A percentile compares a stretch with the other conserved stretches of the same genome.
Evolutionary conservation across 768 basidiomycete species (phyloP).

Genomic region (Leccinum truebloodii): DNA sequence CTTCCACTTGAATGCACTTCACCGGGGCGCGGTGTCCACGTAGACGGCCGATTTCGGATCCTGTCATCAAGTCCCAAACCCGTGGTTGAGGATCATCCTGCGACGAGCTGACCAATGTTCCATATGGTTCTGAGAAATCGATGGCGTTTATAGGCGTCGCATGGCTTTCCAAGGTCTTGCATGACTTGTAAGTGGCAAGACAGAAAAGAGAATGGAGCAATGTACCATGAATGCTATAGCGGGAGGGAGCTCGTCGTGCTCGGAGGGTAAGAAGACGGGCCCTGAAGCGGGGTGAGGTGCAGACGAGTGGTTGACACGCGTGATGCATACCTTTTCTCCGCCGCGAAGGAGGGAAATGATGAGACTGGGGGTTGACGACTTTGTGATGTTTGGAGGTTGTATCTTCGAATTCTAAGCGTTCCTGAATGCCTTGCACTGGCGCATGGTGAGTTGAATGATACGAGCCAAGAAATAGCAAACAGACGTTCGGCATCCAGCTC

Average conservation of each 20-base stretch:
- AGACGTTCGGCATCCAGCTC: constrained; percentile 95
- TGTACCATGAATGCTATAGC: constrained; percentile 96
- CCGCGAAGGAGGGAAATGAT: constrained; percentile 30
- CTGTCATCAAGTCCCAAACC: constrained; percentile 93
- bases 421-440: constrained; percentile 86
- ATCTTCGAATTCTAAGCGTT: constrained; percentile 76
- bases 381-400: constrained; percentile 34
- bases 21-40: constrained; percentile 80
- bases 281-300: constrained; percentile 44
- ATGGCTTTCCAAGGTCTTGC: constrained; percentile 80
- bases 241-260: constrained; percentile 92
- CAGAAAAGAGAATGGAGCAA: constrained; percentile 4
- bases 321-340: constrained; percentile 32
- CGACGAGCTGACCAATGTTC: constrained; percentile 85
- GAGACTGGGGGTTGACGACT: constrained; percentile 7
- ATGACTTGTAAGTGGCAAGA: constrained; percentile 14
- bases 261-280: constrained; percentile 94
- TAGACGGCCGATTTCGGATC: constrained; percentile 82
- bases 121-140: constrained; percentile 97
- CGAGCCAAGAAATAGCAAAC: constrained; percentile 32
- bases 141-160: constrained; percentile 81
- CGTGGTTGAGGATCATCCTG: constrained; percentile 84
- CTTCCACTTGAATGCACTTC: constrained; percentile 92
- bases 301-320: background rate
- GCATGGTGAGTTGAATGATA: constrained; percentile 6